Evolutionary conservation across 1,139 yeast species (phyloP).

Genomic region (Suhomyces bolitotheri): DNA sequence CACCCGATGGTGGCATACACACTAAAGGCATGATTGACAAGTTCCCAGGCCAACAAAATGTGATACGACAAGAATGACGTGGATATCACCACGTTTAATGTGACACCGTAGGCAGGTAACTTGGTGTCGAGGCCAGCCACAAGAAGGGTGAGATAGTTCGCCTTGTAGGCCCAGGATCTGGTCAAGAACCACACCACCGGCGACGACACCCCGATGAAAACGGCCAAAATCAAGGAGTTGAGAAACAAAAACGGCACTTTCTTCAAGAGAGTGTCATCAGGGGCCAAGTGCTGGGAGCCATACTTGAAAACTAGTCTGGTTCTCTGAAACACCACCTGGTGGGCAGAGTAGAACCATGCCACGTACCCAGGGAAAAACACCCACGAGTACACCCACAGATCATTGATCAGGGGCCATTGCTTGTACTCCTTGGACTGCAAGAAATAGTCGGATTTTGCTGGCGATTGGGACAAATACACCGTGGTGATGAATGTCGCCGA

Average conservation of each 20-base stretch:
- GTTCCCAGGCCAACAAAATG: slow-evolving; percentile 55
- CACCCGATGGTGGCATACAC: slow-evolving; percentile 86
- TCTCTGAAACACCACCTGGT: slow-evolving; percentile 58
- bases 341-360: slow-evolving; percentile 53
- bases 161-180: slow-evolving; percentile 48
- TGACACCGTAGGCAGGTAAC: slow-evolving; percentile 36
- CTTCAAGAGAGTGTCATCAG: slow-evolving; percentile 37
- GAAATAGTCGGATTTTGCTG: slow-evolving; percentile 29
- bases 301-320: slow-evolving; percentile 56
- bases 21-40: slow-evolving; percentile 60
- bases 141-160: slow-evolving; percentile 27
- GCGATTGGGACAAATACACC: slow-evolving; percentile 33
- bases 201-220: slow-evolving; percentile 29
- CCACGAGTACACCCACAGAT: slow-evolving; percentile 58
- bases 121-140: slow-evolving; percentile 37
- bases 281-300: slow-evolving; percentile 45
- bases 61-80: slow-evolving; percentile 42
- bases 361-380: slow-evolving; percentile 34
- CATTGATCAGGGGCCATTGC: slow-evolving; percentile 60
- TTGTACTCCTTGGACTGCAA: slow-evolving; percentile 48
- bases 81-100: slow-evolving; percentile 36
- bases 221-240: slow-evolving; percentile 38
- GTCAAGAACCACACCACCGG: slow-evolving; percentile 51
- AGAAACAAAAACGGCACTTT: slow-evolving; percentile 36
- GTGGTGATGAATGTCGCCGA: slow-evolving; percentile 40